Evolutionary conservation across 192 early-diverging fungal species (phyloP).

Genomic region (Coemansia erecta): DNA sequence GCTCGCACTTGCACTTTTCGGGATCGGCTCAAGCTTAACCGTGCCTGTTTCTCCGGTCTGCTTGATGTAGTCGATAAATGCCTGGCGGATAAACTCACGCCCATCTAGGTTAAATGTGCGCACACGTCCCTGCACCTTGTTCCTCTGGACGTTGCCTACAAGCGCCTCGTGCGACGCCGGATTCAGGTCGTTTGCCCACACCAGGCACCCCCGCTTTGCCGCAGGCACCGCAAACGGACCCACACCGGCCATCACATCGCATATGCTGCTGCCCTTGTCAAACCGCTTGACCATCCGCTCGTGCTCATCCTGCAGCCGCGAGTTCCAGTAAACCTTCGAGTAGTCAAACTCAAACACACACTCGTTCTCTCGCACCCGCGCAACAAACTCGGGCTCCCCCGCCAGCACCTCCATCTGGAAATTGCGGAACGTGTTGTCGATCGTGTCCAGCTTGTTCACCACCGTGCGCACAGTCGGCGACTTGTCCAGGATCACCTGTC

Average conservation of each 20-base stretch:
- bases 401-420: constrained; percentile 98
- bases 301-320: constrained; percentile 91
- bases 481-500: constrained; percentile 96
- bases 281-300: constrained; percentile 85
- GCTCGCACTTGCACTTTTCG: constrained; percentile 8
- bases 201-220: constrained; percentile 73
- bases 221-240: constrained; percentile 96
- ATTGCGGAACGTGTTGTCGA: constrained; percentile 93
- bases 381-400: constrained; percentile 81
- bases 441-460: constrained; percentile 94
- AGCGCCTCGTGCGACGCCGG: constrained; percentile 83
- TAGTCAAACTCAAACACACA: constrained; percentile 94
- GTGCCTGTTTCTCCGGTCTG: constrained; percentile 6
- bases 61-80: constrained; percentile 64
- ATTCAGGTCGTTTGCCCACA: constrained; percentile 98
- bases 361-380: constrained; percentile 85
- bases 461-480: constrained; percentile 82
- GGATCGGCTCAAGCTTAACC: constrained; percentile 14
- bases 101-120: constrained; percentile 86
- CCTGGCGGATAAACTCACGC: constrained; percentile 80
- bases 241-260: constrained; percentile 97
- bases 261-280: constrained; percentile 66
- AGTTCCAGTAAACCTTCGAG: constrained; percentile 99
- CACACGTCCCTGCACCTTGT: constrained; percentile 79
- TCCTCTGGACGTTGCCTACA: constrained; percentile 74